Evolutionary conservation across 306 rosid genomes (phyloP).

Genomic region (Castanea sativa): DNA sequence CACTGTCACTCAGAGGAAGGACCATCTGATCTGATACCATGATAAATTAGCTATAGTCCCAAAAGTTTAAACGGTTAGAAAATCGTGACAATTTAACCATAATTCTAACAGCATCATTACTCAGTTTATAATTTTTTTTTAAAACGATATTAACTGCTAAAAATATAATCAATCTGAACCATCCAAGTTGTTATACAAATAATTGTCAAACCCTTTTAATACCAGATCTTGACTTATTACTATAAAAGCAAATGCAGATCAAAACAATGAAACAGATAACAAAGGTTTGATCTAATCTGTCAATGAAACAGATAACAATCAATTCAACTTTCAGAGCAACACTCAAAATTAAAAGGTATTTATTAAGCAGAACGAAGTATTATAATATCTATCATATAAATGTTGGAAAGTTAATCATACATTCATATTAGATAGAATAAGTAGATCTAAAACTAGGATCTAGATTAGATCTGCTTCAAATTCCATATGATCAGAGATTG

Average conservation of each 20-base stretch:
- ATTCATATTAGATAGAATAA: background rate
- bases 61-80: no score
- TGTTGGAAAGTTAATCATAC: background rate
- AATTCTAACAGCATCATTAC: background rate
- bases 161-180: background rate
- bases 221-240: background rate
- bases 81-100: no score
- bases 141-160: background rate
- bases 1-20: background rate
- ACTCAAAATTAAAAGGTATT: background rate
- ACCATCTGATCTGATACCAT: background rate
- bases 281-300: background rate
- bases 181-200: background rate
- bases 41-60: no score
- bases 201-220: background rate
- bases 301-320: background rate
- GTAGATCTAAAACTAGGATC: background rate
- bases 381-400: background rate
- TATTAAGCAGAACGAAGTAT: no score
- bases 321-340: background rate
- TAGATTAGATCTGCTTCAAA: background rate
- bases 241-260: background rate
- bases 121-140: background rate
- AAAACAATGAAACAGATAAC: background rate
- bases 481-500: background rate